Evolutionary conservation across 352 stramenopile genomes (phyloP), one percentile per base, ranked within the genome.

Genomic region (Globisporangium megalacanthum): DNA sequence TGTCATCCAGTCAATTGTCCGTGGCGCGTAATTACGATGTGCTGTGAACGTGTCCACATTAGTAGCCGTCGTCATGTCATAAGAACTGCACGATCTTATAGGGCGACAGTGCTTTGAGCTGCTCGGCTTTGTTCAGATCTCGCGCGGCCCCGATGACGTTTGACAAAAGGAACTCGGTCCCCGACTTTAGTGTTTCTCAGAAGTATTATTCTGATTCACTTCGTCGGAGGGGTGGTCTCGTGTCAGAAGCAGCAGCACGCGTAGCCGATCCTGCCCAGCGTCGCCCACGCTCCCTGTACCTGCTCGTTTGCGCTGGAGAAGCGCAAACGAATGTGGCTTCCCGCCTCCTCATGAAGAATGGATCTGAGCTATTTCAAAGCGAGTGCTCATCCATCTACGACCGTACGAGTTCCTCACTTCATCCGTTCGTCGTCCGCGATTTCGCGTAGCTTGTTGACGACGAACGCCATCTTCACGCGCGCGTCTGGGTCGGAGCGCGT

Each of bases 201-300:
- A n/a, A n/a, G n/a, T n/a, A n/a, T n/a, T n/a, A n/a, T n/a, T n/a
- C n/a, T n/a, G n/a, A n/a, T n/a, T n/a, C n/a, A n/a, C n/a, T n/a
- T n/a, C n/a, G n/a, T n/a, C n/a, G n/a, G n/a, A n/a, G n/a, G n/a
- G n/a, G n/a, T n/a, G n/a, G 49, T 89, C 77, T 25, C 74, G 62
- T 31, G 73, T 75, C 54, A 89, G 39, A 37, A 88, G 67, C 25
- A n/a, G n/a, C n/a, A 92, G 42, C 29, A 92, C 48, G n/a, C 79
- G 72, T 37, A 49, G 36, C 39, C 86, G 64, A 33, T 89, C 76
- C 25, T 65, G 46, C 41, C 87, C 73, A 13, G 73, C 62, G n/a
- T 89, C 82, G 0, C 55, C 55, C 1, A 52, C 47, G 44, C 75
- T 57, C 2, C 72, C 56, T 79, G 62, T 3, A 51, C 66, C 10